Percentiles rank a stretch among this genome's conserved stretches.
phyloP scores from a whole-genome alignment of 2,329 filamentous ascomycete genomes.

The Ascochyta koolunga region DNA sequence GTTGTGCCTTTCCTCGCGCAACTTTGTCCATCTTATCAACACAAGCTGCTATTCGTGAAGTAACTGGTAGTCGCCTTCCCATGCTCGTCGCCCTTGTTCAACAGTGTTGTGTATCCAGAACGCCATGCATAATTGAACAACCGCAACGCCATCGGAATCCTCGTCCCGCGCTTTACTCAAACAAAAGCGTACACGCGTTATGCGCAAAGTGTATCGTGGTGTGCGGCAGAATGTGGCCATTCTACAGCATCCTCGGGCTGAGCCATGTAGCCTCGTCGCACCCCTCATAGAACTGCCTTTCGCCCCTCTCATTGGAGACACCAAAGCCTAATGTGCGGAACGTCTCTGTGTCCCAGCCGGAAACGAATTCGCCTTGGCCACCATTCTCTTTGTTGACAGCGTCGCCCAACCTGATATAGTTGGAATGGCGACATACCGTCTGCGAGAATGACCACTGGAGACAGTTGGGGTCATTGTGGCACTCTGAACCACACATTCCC shows the following conservation, averaged over 20 bases:
- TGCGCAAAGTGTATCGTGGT: neutral
- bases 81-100: conserved; percentile 9
- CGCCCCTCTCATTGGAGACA: conserved; percentile 40
- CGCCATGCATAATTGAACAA: conserved; percentile 33
- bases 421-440: conserved; percentile 47
- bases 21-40: conserved; percentile 1
- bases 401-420: conserved; percentile 44
- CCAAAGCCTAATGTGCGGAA: conserved; percentile 45
- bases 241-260: conserved; percentile 35
- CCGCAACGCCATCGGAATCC: conserved; percentile 32
- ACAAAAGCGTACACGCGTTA: conserved; percentile 2
- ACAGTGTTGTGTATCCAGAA: conserved; percentile 26
- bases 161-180: conserved; percentile 13
- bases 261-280: conserved; percentile 50
- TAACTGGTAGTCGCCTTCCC: conserved; percentile 1
- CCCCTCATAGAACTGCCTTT: conserved; percentile 38
- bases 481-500: conserved; percentile 43
- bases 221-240: conserved; percentile 3
- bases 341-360: conserved; percentile 48
- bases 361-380: conserved; percentile 46
- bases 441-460: conserved; percentile 47
- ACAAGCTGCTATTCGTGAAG: neutral
- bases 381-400: conserved; percentile 41
- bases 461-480: conserved; percentile 40
- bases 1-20: neutral